A percentile compares a stretch with the other conserved stretches of the same genome.
Conservation (phyloP, 148 eudicot genomes). For the Camellia japonica region DNA sequence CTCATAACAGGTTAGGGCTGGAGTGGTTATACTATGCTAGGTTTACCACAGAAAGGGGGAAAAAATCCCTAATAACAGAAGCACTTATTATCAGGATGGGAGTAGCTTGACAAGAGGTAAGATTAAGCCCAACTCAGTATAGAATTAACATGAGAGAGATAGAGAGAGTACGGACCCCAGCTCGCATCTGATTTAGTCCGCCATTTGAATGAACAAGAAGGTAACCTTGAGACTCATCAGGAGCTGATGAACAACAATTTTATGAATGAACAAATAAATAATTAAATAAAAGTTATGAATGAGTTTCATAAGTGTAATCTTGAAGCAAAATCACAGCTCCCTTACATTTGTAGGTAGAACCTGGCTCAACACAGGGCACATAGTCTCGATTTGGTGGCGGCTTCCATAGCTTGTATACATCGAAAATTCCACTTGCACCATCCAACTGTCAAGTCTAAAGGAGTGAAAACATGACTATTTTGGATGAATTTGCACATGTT, state of each 20-base stretch:
- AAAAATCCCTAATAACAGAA: background rate
- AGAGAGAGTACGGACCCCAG: conserved; percentile 63
- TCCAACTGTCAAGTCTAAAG: conserved; percentile 80
- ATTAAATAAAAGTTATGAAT: background rate
- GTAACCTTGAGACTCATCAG: conserved; percentile 61
- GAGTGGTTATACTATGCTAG: background rate
- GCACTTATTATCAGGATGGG: too few species aligned
- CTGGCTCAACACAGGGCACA: conserved; percentile 70
- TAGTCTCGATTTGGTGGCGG: conserved; percentile 73
- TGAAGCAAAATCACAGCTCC: conserved; percentile 6
- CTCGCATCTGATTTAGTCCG: conserved; percentile 98
- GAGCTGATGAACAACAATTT: conserved; percentile 40
- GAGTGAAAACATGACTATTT: conserved; percentile 58
- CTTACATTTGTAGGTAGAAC: conserved; percentile 54
- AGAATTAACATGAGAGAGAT: background rate
- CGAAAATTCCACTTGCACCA: conserved; percentile 46
- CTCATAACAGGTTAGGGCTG: background rate
- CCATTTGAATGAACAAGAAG: conserved; percentile 95
- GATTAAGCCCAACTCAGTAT: background rate
- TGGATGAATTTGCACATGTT: conserved; percentile 12
- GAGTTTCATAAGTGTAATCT: background rate
- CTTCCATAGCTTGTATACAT: conserved; percentile 70
- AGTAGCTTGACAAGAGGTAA: background rate
- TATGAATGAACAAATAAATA: conserved; percentile 9
- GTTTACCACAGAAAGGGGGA: background rate